These are phyloP conservation scores for Starmerella bombicola DNA, from an alignment of 805 yeast genomes.

Conservation along the genomic window DNA sequence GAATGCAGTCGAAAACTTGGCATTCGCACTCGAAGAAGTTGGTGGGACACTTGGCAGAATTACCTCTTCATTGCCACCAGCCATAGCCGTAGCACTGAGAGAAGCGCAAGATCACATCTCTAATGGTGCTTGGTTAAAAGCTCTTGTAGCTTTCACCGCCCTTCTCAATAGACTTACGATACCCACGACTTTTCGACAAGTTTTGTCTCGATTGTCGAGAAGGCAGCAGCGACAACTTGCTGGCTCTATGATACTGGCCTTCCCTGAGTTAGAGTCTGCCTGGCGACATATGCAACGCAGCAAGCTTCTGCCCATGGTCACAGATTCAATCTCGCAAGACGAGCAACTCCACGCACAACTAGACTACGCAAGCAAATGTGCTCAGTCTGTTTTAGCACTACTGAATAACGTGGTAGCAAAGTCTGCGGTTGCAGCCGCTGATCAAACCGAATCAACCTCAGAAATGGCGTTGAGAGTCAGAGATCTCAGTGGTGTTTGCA, in stretches of 20 bases:
- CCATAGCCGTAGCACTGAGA: not conserved
- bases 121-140: not conserved
- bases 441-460: slow-evolving; percentile 33
- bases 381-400: slow-evolving; percentile 19
- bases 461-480: slow-evolving; percentile 48
- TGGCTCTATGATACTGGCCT: slow-evolving; percentile 49
- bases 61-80: slow-evolving; percentile 1
- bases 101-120: not conserved
- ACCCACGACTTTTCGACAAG: slow-evolving; percentile 6
- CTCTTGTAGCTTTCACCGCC: not conserved
- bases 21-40: slow-evolving; percentile 5
- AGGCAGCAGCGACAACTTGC: slow-evolving; percentile 85
- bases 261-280: slow-evolving; percentile 21
- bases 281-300: slow-evolving; percentile 11
- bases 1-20: slow-evolving; percentile 3
- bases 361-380: slow-evolving; percentile 44
- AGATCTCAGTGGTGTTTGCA: slow-evolving; percentile 66
- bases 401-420: slow-evolving; percentile 20
- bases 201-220: slow-evolving; percentile 16
- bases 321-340: slow-evolving; percentile 30
- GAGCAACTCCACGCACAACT: slow-evolving; percentile 54
- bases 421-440: slow-evolving; percentile 22
- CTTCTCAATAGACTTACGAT: slow-evolving; percentile 9
- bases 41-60: not conserved
- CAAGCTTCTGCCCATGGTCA: slow-evolving; percentile 1